Conservation (phyloP, 1,284 basidiomycete species). For the Inonotus obliquus region DNA sequence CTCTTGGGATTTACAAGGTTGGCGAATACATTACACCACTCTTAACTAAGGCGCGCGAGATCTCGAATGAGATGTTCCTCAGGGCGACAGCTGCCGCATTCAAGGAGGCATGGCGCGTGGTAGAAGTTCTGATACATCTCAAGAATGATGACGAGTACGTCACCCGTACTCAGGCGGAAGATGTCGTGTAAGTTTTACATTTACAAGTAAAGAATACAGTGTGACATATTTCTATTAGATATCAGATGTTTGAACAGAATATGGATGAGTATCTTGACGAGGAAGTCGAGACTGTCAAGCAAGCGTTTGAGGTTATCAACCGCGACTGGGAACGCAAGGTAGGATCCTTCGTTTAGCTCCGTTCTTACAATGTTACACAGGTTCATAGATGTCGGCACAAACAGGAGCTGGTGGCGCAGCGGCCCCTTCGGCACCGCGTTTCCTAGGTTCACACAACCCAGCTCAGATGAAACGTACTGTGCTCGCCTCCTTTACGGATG, state of each 20-base stretch:
- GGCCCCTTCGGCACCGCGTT: constrained; percentile 50
- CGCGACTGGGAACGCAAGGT: constrained; percentile 77
- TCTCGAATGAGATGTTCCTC: constrained; percentile 74
- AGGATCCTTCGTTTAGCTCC: constrained; percentile 18
- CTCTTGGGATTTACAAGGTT: constrained; percentile 44
- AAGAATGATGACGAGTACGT: constrained; percentile 25
- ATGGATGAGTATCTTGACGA: constrained; percentile 97
- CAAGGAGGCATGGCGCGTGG: constrained; percentile 82
- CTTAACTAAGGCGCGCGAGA: constrained; percentile 70
- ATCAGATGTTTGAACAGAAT: constrained; percentile 89
- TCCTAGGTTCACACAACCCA: constrained; percentile 83
- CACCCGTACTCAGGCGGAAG: constrained; percentile 57
- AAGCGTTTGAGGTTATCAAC: constrained; percentile 70
- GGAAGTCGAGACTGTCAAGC: constrained; percentile 82
- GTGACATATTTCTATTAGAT: constrained; percentile 40
- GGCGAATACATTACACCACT: constrained; percentile 84
- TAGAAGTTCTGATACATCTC: constrained; percentile 67
- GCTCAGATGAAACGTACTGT: constrained; percentile 91
- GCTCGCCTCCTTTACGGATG: constrained; percentile 85
- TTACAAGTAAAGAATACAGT: not conserved
- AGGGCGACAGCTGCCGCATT: constrained; percentile 88
- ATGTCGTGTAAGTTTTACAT: constrained; percentile 61
- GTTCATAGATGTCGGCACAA: constrained; percentile 16
- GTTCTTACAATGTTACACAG: constrained; percentile 16
- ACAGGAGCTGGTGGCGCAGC: constrained; percentile 21